Percentiles rank a stretch among this genome's conserved stretches.
phyloP scores from a whole-genome alignment of 2,329 filamentous ascomycete genomes.

The Aspergillus costaricaensis region DNA sequence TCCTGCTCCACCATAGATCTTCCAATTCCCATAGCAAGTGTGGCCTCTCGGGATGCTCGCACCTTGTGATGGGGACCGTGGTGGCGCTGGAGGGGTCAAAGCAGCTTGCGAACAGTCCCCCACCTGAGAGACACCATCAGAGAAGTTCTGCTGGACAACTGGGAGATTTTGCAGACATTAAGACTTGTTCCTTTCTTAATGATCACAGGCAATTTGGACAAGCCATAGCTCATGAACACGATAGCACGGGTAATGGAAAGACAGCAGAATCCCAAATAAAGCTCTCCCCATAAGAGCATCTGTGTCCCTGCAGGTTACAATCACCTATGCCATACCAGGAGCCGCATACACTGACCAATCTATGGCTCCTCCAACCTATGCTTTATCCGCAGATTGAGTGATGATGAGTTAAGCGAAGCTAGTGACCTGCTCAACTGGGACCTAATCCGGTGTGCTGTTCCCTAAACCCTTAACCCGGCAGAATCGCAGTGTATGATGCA shows the following conservation, averaged over 20 bases:
- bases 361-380: not conserved
- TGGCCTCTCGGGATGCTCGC: not conserved
- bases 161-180: not conserved
- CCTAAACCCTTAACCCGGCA: not conserved
- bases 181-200: not conserved
- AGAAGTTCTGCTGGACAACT: not conserved
- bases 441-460: not conserved
- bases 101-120: not conserved
- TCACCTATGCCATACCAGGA: not conserved
- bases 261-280: not conserved
- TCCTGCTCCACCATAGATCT: not conserved
- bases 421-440: not conserved
- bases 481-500: not conserved
- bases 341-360: too few species aligned
- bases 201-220: not conserved
- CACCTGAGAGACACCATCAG: not conserved
- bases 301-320: not conserved
- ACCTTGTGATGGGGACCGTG: conserved; percentile 14
- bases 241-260: not conserved
- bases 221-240: not conserved
- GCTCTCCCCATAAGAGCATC: not conserved
- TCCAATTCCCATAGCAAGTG: not conserved
- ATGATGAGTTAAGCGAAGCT: not conserved
- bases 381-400: not conserved
- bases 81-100: conserved; percentile 16